phyloP scores from a whole-genome alignment of 306 rosid genomes.

The Lathyrus tuberosus region DNA sequence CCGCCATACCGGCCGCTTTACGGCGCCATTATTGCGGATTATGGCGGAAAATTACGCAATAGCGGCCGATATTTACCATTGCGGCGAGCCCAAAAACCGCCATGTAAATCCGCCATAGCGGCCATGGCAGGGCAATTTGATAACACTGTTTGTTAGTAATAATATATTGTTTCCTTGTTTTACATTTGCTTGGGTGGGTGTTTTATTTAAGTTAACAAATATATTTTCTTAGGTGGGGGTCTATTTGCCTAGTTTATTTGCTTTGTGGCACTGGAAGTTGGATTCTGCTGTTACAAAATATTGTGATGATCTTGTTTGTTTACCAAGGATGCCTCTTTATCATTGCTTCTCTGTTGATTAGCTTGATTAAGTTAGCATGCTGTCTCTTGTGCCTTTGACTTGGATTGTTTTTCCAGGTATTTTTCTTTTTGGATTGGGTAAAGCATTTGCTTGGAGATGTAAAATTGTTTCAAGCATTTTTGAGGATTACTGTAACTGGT shows the following conservation, averaged over 20 bases:
- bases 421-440: conserved; percentile 94
- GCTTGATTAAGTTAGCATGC: conserved; percentile 30
- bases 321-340: not conserved
- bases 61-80: too few species aligned
- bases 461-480: conserved; percentile 80
- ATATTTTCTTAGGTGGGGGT: not conserved
- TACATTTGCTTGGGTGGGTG: not conserved
- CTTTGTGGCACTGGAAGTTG: conserved; percentile 6
- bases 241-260: conserved; percentile 15
- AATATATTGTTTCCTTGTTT: conserved; percentile 1
- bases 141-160: not conserved
- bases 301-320: conserved; percentile 2
- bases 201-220: conserved; percentile 6
- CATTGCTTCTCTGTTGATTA: conserved; percentile 8
- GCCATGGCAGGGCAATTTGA: too few species aligned
- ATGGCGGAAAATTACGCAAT: too few species aligned
- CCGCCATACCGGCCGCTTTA: too few species aligned
- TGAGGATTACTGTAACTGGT: conserved; percentile 88
- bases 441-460: conserved; percentile 77
- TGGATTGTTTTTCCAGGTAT: conserved; percentile 57
- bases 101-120: too few species aligned
- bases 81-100: too few species aligned
- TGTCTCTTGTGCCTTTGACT: conserved; percentile 34
- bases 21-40: too few species aligned
- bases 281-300: not conserved